Evolutionary conservation across 2,329 filamentous ascomycete genomes (phyloP), one percentile per base, ranked within the genome.

Genomic region (Phoma sp.): DNA sequence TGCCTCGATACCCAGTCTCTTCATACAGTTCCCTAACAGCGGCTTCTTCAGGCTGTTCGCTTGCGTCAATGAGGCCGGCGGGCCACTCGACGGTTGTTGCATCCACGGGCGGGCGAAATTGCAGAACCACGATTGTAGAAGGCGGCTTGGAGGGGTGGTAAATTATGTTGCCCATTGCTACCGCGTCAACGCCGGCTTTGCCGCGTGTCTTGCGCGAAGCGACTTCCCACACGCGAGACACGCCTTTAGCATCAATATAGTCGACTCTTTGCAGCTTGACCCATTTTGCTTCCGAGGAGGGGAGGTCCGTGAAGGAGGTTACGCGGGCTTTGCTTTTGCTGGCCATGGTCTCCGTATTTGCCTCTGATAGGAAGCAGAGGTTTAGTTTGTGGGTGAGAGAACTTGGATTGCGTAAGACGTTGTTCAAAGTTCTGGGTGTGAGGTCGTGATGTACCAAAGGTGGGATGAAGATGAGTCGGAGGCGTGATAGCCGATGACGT

Each of bases 161-260:
- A 47, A 92, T 77, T 57, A 91, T 83, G 49, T 87, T 88, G 15
- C 90, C 80, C 59, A 92, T 90, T 51, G 87, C 87, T 14, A 91
- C 88, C 46, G 86, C 88, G 66, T 91, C 88, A 43, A 67, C 42
- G 34, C 65, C 65, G 0, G 60, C 43, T 47, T 88, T 84, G 28
- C 83, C 82, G 45, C 81, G 79, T 0, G 87, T 91, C 18, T 80
- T 82, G 18, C 89, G 83, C 69, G 89, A 85, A 5, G 87, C 87
- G 1, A 86, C 87, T 71, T 91, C 88, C 88, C 88, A 91, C 33
- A 81, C 83, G 43, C 88, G 81, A 0, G 74, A 69, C 10, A 75
- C 76, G 62, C 84, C 84, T 28, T 80, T 79, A 36, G 84, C 81
- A 66, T 91, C 88, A 56, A 77, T 76, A 72, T 91, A 92, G 38